phyloP scores from a whole-genome alignment of 2,329 filamentous ascomycete species.

The Aspergillus sp. region DNA sequence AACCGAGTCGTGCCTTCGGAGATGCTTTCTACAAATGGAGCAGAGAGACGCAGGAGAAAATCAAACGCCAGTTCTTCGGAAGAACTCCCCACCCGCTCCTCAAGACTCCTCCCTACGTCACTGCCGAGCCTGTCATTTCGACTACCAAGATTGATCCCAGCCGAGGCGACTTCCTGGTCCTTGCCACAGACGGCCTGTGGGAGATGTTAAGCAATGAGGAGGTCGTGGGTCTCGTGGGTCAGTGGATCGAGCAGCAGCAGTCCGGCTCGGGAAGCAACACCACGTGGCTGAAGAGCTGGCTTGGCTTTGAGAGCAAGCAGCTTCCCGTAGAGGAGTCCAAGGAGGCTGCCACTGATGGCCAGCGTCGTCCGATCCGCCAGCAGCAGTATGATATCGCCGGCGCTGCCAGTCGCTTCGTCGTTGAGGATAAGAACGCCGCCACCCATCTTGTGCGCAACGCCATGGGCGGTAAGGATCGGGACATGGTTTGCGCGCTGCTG shows the following conservation, averaged over 20 bases:
- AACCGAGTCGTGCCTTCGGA: conserved; percentile 91
- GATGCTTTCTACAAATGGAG: conserved; percentile 98
- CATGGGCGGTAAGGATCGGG: conserved; percentile 85
- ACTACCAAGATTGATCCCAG: conserved; percentile 88
- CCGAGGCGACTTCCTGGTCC: conserved; percentile 89
- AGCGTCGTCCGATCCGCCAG: conserved; percentile 78
- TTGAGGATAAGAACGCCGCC: conserved; percentile 92
- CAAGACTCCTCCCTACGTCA: conserved; percentile 94
- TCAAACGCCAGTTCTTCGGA: conserved; percentile 85
- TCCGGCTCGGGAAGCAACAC: conserved; percentile 39
- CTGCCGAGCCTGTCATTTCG: conserved; percentile 90
- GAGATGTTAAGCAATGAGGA: conserved; percentile 99
- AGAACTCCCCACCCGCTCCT: conserved; percentile 72
- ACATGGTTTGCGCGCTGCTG: conserved; percentile 88
- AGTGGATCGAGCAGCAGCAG: conserved; percentile 84
- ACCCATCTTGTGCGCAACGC: conserved; percentile 95
- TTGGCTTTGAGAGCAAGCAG: conserved; percentile 50
- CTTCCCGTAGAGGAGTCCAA: conserved; percentile 72
- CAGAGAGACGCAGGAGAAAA: conserved; percentile 74
- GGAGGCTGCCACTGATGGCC: conserved; percentile 58
- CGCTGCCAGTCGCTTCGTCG: conserved; percentile 74
- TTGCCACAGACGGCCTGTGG: conserved; percentile 96
- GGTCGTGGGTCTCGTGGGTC: conserved; percentile 90
- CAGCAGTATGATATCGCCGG: conserved; percentile 81
- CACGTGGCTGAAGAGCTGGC: conserved; percentile 73